These are phyloP conservation scores for Barnettozyma pratensis DNA, from an alignment of 805 yeast species.

Conservation along the genomic window DNA sequence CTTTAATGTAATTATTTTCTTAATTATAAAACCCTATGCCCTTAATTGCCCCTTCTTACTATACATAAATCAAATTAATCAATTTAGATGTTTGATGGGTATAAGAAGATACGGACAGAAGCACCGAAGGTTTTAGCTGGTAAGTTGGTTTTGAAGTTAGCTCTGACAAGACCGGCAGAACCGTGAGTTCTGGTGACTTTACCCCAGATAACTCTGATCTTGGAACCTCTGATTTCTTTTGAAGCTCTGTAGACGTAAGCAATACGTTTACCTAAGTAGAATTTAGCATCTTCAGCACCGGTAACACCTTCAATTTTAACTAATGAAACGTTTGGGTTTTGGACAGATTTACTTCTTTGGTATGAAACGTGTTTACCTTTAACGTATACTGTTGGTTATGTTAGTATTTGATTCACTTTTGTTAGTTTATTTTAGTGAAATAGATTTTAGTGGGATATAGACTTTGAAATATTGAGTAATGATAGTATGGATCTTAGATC, in stretches of 20 bases:
- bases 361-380: slow-evolving; percentile 99
- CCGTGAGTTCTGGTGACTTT: slow-evolving; percentile 99
- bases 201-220: slow-evolving; percentile 99
- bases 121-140: slow-evolving; percentile 99
- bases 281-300: slow-evolving; percentile 89
- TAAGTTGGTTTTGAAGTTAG: slow-evolving; percentile 97
- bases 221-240: slow-evolving; percentile 97
- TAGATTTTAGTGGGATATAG: neutral
- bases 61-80: neutral
- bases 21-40: neutral
- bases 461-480: neutral
- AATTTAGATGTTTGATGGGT: slow-evolving; percentile 97
- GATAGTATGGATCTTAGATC: too few relatives aligned
- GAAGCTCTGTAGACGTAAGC: slow-evolving; percentile 99
- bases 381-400: slow-evolving; percentile 75
- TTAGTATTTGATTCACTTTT: slow-evolving; percentile 14
- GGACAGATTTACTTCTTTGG: slow-evolving; percentile 98
- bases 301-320: slow-evolving; percentile 96
- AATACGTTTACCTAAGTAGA: slow-evolving; percentile 99
- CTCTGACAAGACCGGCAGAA: slow-evolving; percentile 96
- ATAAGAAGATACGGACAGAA: slow-evolving; percentile 98
- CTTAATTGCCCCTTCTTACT: neutral
- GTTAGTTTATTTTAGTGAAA: neutral
- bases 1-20: neutral
- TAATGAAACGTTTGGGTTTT: slow-evolving; percentile 97